Evolutionary conservation across 2,329 filamentous ascomycete genomes (phyloP).

Genomic region (Fusarium sp.): DNA sequence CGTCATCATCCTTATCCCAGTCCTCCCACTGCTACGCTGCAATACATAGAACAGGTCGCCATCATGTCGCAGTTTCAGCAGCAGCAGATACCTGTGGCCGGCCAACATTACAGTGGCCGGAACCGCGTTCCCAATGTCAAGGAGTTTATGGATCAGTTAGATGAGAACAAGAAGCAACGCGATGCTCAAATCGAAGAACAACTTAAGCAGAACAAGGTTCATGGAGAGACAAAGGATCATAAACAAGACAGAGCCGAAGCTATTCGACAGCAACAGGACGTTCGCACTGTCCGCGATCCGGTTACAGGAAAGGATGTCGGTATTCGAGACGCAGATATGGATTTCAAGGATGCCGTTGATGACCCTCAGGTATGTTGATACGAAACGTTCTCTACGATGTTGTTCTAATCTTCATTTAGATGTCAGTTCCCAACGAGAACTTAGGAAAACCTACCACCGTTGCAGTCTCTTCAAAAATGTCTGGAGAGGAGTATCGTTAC

Average conservation of each 20-base stretch:
- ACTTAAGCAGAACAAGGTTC: conserved; percentile 52
- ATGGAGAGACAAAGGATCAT: conserved; percentile 57
- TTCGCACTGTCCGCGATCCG: conserved; percentile 85
- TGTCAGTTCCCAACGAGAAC: conserved; percentile 92
- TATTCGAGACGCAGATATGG: conserved; percentile 82
- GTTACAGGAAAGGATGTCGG: conserved; percentile 87
- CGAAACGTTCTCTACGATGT: neutral
- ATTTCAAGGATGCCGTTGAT: conserved; percentile 74
- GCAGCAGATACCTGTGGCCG: conserved; percentile 57
- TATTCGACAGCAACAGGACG: conserved; percentile 55
- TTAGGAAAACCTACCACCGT: conserved; percentile 79
- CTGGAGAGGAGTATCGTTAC: conserved; percentile 81
- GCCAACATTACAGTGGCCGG: conserved; percentile 80
- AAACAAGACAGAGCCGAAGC: conserved; percentile 48
- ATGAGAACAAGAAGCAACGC: conserved; percentile 80
- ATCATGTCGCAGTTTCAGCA: conserved; percentile 54
- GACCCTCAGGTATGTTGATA: conserved; percentile 70
- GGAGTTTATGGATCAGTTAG: conserved; percentile 82
- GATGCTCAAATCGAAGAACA: conserved; percentile 77
- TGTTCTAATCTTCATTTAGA: conserved; percentile 42
- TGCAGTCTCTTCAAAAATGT: conserved; percentile 76
- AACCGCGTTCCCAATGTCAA: conserved; percentile 91
- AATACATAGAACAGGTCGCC: neutral
- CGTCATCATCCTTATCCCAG: neutral
- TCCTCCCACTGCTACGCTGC: conserved; percentile 6